Percentiles rank a stretch among this genome's conserved stretches.
Conservation (phyloP, 108 stramenopile genomes). For the Parmales sp. region DNA sequence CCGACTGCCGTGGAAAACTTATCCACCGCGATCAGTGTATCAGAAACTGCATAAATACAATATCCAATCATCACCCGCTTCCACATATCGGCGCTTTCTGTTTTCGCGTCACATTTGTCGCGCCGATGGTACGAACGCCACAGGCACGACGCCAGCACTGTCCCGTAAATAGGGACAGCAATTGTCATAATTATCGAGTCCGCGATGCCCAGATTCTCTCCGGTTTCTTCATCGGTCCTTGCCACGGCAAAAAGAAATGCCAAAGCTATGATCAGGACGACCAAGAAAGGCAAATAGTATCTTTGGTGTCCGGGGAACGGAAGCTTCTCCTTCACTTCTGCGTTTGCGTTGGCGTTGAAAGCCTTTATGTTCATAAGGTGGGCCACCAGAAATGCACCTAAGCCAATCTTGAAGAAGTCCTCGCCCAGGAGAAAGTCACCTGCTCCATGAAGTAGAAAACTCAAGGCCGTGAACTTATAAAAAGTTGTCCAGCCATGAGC, state of each 20-base stretch:
- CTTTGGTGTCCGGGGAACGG: neutral
- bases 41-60: neutral
- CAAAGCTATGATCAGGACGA: neutral
- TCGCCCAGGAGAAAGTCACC: neutral
- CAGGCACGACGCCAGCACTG: neutral
- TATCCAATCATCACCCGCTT: neutral
- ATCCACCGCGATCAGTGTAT: neutral
- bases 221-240: too few relatives aligned
- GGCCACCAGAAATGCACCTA: neutral
- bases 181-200: neutral
- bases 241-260: neutral
- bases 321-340: neutral
- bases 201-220: too few relatives aligned
- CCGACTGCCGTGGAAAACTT: neutral
- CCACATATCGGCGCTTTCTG: neutral
- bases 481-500: neutral
- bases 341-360: neutral
- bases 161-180: neutral
- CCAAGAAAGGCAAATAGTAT: neutral
- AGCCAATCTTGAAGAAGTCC: neutral
- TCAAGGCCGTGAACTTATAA: neutral
- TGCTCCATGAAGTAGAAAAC: too few relatives aligned
- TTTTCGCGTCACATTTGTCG: neutral
- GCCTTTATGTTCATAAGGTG: neutral
- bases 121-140: neutral